Conservation (phyloP, 176 grass and related monocot species). For the Thalia dealbata region DNA sequence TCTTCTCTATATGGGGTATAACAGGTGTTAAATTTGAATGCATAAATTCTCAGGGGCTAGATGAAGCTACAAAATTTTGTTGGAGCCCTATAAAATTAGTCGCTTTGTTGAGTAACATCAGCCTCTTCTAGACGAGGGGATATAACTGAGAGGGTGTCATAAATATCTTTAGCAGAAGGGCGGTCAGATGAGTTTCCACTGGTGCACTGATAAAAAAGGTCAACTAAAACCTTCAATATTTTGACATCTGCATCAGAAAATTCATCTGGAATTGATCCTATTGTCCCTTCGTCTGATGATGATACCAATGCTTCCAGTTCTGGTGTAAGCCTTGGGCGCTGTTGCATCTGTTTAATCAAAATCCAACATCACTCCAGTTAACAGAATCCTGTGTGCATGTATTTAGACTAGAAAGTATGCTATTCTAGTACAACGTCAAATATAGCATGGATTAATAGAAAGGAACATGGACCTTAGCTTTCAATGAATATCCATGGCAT, state of each 20-base stretch:
- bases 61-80: slow-evolving; percentile 13
- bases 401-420: no score
- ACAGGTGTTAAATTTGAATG: background rate
- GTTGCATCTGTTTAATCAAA: slow-evolving; percentile 37
- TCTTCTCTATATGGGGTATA: slow-evolving; percentile 28
- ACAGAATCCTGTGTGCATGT: no score
- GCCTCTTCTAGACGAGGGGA: slow-evolving; percentile 5
- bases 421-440: no score
- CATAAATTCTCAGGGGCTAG: background rate
- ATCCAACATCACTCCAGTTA: background rate
- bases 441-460: background rate
- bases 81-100: slow-evolving; percentile 4
- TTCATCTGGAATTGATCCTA: slow-evolving; percentile 39
- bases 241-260: slow-evolving; percentile 58
- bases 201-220: slow-evolving; percentile 83
- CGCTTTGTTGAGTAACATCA: background rate
- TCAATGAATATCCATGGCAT: background rate
- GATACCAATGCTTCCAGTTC: slow-evolving; percentile 74
- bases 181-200: slow-evolving; percentile 46
- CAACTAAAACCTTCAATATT: slow-evolving; percentile 66
- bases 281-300: slow-evolving; percentile 37
- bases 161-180: slow-evolving; percentile 60
- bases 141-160: slow-evolving; percentile 44
- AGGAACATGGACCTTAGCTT: background rate
- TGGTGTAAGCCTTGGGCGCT: slow-evolving; percentile 67